phyloP scores from a whole-genome alignment of 2,329 filamentous ascomycete genomes.

The Cladosporium sp. region DNA sequence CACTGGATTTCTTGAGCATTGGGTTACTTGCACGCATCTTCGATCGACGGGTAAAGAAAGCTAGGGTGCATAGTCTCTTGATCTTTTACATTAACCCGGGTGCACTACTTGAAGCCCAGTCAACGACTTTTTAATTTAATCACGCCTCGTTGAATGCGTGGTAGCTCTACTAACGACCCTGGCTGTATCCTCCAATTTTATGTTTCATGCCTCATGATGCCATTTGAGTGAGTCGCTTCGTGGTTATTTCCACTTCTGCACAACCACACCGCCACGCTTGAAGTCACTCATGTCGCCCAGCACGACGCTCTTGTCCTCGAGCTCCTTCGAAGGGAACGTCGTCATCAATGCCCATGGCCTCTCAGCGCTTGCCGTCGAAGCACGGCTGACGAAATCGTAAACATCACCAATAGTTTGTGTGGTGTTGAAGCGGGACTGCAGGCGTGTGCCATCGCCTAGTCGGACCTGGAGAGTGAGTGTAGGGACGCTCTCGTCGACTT shows the following conservation, averaged over 20 bases:
- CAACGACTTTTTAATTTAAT: too few relatives aligned
- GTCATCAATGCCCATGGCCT: conserved; percentile 74
- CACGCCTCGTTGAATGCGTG: too few relatives aligned
- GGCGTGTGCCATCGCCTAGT: conserved; percentile 69
- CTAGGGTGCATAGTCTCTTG: too few relatives aligned
- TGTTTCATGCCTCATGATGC: too few relatives aligned
- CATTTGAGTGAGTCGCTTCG: too few relatives aligned
- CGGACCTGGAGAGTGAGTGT: conserved; percentile 70
- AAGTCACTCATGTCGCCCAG: conserved; percentile 47
- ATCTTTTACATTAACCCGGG: too few relatives aligned
- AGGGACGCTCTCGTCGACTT: conserved; percentile 63
- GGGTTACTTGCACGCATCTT: too few relatives aligned
- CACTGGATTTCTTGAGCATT: too few relatives aligned
- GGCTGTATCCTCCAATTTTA: too few relatives aligned
- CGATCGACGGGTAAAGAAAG: too few relatives aligned
- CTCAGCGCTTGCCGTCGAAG: conserved; percentile 53
- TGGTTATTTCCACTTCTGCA: conserved; percentile 50
- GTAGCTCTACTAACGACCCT: too few relatives aligned
- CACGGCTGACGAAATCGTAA: conserved; percentile 68
- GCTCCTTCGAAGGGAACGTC: conserved; percentile 78
- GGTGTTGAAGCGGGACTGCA: conserved; percentile 78
- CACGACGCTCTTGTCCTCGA: conserved; percentile 59
- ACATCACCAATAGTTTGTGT: conserved; percentile 73
- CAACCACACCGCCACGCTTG: conserved; percentile 51
- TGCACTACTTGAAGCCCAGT: too few relatives aligned